Base-by-base conservation (phyloP, 371 early-diverging fungal species). In the Umbelopsis sp. region DNA sequence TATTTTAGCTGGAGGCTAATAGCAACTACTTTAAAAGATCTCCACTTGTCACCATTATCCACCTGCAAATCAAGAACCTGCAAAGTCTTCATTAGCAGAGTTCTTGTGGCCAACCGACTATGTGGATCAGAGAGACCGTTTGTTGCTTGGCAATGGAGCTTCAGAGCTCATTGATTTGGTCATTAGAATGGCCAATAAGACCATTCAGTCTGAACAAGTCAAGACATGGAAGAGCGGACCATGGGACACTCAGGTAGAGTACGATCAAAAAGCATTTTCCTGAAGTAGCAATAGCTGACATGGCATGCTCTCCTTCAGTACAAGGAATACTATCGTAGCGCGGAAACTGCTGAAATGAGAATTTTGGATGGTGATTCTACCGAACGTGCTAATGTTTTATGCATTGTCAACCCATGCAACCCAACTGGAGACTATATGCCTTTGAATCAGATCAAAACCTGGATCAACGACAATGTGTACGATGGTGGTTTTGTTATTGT, bases 61-160 rank as follows among this genome's bases (percentile, higher is more conserved):
- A 44, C 93, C 94, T 38, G 94, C 93, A 6, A 86, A 94, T 77
- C 94, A 94, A 73, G 94, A 94, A 75, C 94, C 94, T 16, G 93
- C 94, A 51, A 93, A 92, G 71, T 83, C 93, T 3, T 84, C 85
- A 8, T 83, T 94, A 44, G 94, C 94, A 20, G 75, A 86, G 63
- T 94, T 93, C 73, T 79, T 94, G 50, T 94, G 94, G 94, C 91
- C 91, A 9, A 57, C 50, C 69, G 77, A 74, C 50, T 63, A 82
- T 82, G 70, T 70, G 71, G 67, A 80, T 70, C 74, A 87, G 41
- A 74, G 75, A 41, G 73, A 71, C 32, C 84, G 91, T 35, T 80
- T 94, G 62, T 76, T 94, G 53, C 80, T 94, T 62, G 94, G 94
- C 63, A 94, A 94, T 74, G 94, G 94, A 63, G 94, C 94, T 24